Base-by-base conservation (phyloP, 441 rosid species). In the Arabidopsis lyrata region DNA sequence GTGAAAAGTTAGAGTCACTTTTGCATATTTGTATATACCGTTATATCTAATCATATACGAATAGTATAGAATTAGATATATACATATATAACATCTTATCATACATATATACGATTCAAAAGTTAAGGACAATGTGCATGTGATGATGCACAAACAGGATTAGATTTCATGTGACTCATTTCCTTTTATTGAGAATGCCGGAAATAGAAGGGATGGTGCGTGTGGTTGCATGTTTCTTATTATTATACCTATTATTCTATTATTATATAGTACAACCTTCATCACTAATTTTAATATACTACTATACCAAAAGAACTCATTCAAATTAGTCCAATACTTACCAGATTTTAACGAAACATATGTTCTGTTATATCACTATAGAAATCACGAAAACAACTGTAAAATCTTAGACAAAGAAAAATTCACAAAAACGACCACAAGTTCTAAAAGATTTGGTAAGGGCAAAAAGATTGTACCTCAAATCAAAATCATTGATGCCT, bases 41-140 rank as follows among this genome's bases (percentile, higher is more conserved):
- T 35, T 24, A 58, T 14, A 22, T 34, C 13, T 42, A 45, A 22
- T 53, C 20, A 27, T 34, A 16, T 44, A n/a, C 8, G 9, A 62
- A 34, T 61, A 42, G 5, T 29, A 53, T 20, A 45, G 22, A 49
- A 53, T 18, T 16, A 60, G 4, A 62, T 44, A 13, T 48, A 53
- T 41, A 24, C 15, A n/a, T 57, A 27, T 61, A 11, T 49, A 38
- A 47, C n/a, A n/a, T n/a, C n/a, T n/a, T n/a, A n/a, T n/a, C n/a
- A 53, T 41, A 24, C 15, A n/a, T 57, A 27, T 61, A 11, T 49
- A 38, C 36, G 36, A 58, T 49, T 66, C 45, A 58, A 60, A 60
- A 49, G 29, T 61, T 59, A 44, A 67, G 39, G 74, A 75, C 65
- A 75, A 35, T 75, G 64, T 62, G 79, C 79, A 75, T 75, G 79